Evolutionary conservation across 208 protist genomes (phyloP).

Genomic region (Plasmodiophora brassicae): DNA sequence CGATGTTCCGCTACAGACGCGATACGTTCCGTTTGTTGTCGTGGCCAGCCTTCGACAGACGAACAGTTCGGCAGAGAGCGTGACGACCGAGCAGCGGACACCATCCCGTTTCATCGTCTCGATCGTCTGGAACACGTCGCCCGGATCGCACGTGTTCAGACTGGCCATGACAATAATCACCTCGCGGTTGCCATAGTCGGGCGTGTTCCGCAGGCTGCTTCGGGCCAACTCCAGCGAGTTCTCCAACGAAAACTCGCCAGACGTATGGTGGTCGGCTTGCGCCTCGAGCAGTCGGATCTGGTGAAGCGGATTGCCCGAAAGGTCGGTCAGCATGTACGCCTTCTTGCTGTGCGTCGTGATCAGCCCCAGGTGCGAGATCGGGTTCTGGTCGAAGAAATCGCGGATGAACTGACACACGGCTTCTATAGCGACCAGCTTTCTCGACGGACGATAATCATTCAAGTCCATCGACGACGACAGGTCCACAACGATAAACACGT

Average conservation of each 20-base stretch:
- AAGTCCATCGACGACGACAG: conserved; percentile 34
- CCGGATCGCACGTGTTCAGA: conserved; percentile 66
- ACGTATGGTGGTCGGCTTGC: not conserved
- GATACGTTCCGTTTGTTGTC: conserved; percentile 47
- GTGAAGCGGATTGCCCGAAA: conserved; percentile 52
- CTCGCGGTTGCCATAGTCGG: conserved; percentile 66
- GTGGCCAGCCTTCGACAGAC: conserved; percentile 55
- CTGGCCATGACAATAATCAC: conserved; percentile 59
- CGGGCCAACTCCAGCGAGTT: conserved; percentile 62
- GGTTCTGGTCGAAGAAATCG: conserved; percentile 76
- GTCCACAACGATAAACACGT: conserved; percentile 24
- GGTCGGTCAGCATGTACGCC: conserved; percentile 64
- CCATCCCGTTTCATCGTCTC: conserved; percentile 41
- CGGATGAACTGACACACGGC: conserved; percentile 40
- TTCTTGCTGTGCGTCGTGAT: conserved; percentile 60
- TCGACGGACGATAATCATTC: conserved; percentile 30
- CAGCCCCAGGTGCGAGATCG: conserved; percentile 69
- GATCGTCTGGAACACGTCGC: conserved; percentile 64
- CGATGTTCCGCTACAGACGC: not conserved
- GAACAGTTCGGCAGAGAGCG: conserved; percentile 58
- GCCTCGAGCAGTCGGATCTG: conserved; percentile 38
- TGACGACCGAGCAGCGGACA: conserved; percentile 54
- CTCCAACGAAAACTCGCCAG: conserved; percentile 66
- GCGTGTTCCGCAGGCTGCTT: conserved; percentile 57
- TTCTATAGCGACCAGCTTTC: conserved; percentile 24